phyloP scores from a whole-genome alignment of 805 yeast species.

The Maudiozyma barnettii region DNA sequence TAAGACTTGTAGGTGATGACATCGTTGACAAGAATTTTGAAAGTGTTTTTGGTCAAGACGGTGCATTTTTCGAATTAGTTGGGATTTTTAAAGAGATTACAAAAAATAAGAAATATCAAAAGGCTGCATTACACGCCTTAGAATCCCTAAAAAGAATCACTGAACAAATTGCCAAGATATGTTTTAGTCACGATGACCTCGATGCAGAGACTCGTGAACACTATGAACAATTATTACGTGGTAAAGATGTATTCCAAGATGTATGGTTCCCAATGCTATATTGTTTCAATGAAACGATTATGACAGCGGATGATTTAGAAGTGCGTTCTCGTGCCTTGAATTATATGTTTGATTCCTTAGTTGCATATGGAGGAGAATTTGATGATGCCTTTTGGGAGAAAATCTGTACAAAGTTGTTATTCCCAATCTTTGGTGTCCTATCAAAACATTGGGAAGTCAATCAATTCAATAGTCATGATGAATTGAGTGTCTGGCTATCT shows the following conservation, averaged over 20 bases:
- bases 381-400: conserved; percentile 71
- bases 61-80: conserved; percentile 51
- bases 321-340: conserved; percentile 84
- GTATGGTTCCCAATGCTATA: conserved; percentile 82
- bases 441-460: conserved; percentile 65
- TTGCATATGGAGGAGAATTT: conserved; percentile 71
- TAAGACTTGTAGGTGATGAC: conserved; percentile 45
- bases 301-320: conserved; percentile 90
- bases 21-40: conserved; percentile 55
- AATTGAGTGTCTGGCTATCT: conserved; percentile 88
- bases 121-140: conserved; percentile 68
- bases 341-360: conserved; percentile 70
- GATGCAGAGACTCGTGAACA: conserved; percentile 8
- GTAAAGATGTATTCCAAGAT: conserved; percentile 39
- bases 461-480: conserved; percentile 65
- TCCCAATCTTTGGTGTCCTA: conserved; percentile 83
- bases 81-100: conserved; percentile 70
- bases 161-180: conserved; percentile 44
- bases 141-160: conserved; percentile 60
- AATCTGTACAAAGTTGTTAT: conserved; percentile 65
- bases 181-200: conserved; percentile 16
- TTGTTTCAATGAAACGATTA: conserved; percentile 79
- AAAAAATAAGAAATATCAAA: conserved; percentile 76
- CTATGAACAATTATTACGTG: conserved; percentile 20
- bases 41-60: conserved; percentile 60